Evolutionary conservation across 345 rosid genomes (phyloP).

Genomic region (Citrus inodora): DNA sequence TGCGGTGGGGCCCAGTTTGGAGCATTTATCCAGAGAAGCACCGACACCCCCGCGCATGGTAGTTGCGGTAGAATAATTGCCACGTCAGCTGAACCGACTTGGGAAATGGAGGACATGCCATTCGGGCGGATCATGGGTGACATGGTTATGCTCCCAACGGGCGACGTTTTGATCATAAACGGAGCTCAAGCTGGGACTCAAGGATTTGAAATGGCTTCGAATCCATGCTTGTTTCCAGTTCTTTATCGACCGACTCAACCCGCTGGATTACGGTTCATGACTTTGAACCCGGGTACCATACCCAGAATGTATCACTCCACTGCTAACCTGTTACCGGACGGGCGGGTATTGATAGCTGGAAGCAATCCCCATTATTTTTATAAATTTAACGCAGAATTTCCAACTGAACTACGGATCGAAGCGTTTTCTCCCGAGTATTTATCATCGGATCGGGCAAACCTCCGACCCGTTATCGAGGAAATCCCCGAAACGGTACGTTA

Average conservation of each 20-base stretch:
- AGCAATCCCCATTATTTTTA: conserved; percentile 87
- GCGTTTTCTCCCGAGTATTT: conserved; percentile 88
- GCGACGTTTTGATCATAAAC: conserved; percentile 66
- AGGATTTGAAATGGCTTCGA: conserved; percentile 65
- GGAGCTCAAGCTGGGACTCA: conserved; percentile 84
- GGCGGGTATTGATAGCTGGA: conserved; percentile 73
- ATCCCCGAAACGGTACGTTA: conserved; percentile 49
- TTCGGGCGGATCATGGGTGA: conserved; percentile 92
- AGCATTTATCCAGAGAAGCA: conserved; percentile 49
- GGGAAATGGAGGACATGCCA: conserved; percentile 88
- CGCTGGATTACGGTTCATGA: conserved; percentile 59
- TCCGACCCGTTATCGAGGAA: conserved; percentile 61
- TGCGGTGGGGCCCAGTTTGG: conserved; percentile 89
- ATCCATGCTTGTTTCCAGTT: conserved; percentile 59
- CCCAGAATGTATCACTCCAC: conserved; percentile 93
- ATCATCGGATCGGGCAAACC: conserved; percentile 64
- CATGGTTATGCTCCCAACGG: conserved; percentile 83
- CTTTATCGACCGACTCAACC: conserved; percentile 67
- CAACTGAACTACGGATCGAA: conserved; percentile 79
- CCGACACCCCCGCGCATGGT: conserved; percentile 50
- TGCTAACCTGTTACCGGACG: conserved; percentile 82
- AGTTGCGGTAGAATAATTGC: conserved; percentile 67
- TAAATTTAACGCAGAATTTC: conserved; percentile 52
- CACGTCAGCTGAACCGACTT: conserved; percentile 40
- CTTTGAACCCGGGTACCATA: conserved; percentile 67